phyloP scores from a whole-genome alignment of 768 basidiomycete species.

The Tulasnella sp. region DNA sequence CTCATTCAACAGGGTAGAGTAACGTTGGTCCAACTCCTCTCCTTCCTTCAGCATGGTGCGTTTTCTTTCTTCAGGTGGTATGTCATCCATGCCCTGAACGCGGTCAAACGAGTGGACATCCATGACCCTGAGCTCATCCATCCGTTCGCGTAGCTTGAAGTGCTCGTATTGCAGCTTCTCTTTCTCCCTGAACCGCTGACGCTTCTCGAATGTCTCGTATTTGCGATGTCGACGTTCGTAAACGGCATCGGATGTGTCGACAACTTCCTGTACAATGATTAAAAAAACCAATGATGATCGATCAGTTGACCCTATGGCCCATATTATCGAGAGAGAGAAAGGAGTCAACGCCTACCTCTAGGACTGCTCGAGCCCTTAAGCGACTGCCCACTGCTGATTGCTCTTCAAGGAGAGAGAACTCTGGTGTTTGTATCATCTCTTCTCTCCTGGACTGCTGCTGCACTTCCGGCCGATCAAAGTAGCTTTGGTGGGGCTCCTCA shows the following conservation, averaged over 20 bases:
- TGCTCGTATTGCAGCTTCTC: slow-evolving; percentile 88
- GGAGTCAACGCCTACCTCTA: slow-evolving; percentile 46
- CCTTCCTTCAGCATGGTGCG: slow-evolving; percentile 68
- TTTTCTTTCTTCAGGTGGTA: slow-evolving; percentile 52
- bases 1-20: slow-evolving; percentile 45
- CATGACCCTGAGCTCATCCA: slow-evolving; percentile 71
- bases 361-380: slow-evolving; percentile 52
- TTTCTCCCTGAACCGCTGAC: slow-evolving; percentile 75
- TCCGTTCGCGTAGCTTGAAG: slow-evolving; percentile 80
- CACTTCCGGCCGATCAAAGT: slow-evolving; percentile 70
- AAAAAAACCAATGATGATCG: not conserved
- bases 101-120: slow-evolving; percentile 23
- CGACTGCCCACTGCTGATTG: slow-evolving; percentile 51
- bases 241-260: slow-evolving; percentile 66
- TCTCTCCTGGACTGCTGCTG: slow-evolving; percentile 59
- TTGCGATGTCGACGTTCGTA: slow-evolving; percentile 78
- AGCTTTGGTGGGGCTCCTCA: slow-evolving; percentile 46
- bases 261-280: slow-evolving; percentile 33
- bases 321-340: not conserved
- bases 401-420: slow-evolving; percentile 40
- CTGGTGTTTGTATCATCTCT: slow-evolving; percentile 64
- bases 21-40: slow-evolving; percentile 54
- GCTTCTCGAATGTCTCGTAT: slow-evolving; percentile 78
- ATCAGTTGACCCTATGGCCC: not conserved
- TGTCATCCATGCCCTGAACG: slow-evolving; percentile 24